Evolutionary conservation across 371 early-diverging fungal genomes (phyloP).

Genomic region (Rhizopus sp.): DNA sequence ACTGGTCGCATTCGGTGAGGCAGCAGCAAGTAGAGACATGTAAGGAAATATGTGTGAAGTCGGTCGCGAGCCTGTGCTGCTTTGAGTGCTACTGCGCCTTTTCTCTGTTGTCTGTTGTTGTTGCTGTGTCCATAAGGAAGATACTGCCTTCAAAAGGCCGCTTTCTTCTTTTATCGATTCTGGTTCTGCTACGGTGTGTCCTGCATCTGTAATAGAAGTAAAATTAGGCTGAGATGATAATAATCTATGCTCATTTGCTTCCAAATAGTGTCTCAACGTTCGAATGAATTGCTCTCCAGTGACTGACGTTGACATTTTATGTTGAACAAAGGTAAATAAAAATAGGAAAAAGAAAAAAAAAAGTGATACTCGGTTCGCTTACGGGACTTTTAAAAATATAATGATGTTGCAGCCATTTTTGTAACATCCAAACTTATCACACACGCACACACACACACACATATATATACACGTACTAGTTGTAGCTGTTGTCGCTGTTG

Average conservation of each 20-base stretch:
- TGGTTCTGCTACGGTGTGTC: constrained; percentile 11
- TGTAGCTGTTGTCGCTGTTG: too few species aligned
- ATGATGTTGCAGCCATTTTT: too few species aligned
- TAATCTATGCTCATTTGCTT: constrained; percentile 49
- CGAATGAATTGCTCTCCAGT: constrained; percentile 62
- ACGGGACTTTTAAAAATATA: neutral
- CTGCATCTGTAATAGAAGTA: constrained; percentile 10
- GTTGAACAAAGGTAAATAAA: constrained; percentile 5
- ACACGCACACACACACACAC: too few species aligned
- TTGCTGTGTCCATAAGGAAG: constrained; percentile 19
- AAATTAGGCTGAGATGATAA: constrained; percentile 20
- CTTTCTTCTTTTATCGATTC: constrained; percentile 7
- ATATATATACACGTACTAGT: too few species aligned
- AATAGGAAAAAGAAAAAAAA: constrained; percentile 3
- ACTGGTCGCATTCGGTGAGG: constrained; percentile 37
- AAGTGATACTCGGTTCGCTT: neutral
- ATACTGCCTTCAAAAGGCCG: constrained; percentile 21
- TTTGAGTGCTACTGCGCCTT: constrained; percentile 35
- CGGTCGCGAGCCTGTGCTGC: constrained; percentile 21
- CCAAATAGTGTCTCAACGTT: constrained; percentile 61
- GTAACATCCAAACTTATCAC: too few species aligned
- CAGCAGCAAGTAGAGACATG: constrained; percentile 49
- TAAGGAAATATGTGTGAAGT: constrained; percentile 39
- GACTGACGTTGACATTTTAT: constrained; percentile 36
- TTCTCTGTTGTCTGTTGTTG: constrained; percentile 16